Conservation (phyloP, 192 early-diverging fungal species). For the Funneliformis mosseae region DNA sequence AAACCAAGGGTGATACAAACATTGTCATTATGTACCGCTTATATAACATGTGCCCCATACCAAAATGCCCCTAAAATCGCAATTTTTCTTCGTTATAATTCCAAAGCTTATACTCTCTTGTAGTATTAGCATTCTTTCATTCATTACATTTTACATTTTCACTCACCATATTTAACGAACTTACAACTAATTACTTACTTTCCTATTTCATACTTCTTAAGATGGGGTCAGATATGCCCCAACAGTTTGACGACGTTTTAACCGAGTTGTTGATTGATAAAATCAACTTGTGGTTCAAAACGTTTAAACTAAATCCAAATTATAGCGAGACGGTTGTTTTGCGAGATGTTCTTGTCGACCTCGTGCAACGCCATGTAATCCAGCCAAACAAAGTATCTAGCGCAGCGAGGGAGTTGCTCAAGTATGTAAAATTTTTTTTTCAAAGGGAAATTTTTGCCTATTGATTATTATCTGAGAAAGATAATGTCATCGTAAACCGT, state of each 20-base stretch:
- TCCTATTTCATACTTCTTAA: not conserved
- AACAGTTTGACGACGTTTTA: conserved; percentile 17
- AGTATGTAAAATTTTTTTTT: conserved; percentile 19
- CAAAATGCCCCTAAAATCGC: not conserved
- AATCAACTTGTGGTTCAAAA: conserved; percentile 2
- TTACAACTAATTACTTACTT: not conserved
- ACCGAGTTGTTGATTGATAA: conserved; percentile 4
- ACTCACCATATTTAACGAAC: not conserved
- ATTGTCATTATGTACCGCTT: too few relatives aligned
- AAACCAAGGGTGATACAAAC: too few relatives aligned
- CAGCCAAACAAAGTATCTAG: not conserved
- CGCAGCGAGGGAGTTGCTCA: not conserved
- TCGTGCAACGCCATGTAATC: not conserved
- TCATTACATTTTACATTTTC: not conserved
- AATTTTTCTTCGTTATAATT: not conserved
- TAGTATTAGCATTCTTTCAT: not conserved
- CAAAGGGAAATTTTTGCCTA: not conserved
- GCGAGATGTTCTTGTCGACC: conserved; percentile 2
- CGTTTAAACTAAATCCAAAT: conserved; percentile 11
- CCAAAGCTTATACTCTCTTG: not conserved
- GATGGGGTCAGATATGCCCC: not conserved
- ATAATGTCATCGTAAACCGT: not conserved
- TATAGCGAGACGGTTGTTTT: not conserved
- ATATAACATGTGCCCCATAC: too few relatives aligned
- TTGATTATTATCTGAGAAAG: too few relatives aligned